These are phyloP conservation scores for Cercophora sp. DNA, from an alignment of 495 filamentous ascomycete genomes.

Conservation along the genomic window DNA sequence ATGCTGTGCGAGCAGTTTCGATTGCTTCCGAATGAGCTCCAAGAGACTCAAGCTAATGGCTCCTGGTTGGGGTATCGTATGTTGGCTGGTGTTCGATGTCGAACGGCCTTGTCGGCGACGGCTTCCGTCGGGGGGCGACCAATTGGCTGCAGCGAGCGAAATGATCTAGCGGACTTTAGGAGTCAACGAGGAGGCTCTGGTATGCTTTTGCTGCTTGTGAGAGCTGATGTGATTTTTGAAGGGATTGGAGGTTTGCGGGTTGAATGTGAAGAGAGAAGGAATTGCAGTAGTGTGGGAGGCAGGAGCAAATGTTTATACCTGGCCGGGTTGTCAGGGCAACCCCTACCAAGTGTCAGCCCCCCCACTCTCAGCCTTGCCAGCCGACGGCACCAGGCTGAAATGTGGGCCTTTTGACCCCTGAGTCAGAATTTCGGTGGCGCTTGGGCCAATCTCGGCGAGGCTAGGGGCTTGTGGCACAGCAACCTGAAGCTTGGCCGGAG, in stretches of 20 bases:
- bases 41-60: constrained; percentile 64
- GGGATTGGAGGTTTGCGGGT: constrained; percentile 22
- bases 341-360: background rate
- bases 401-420: no score
- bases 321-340: constrained; percentile 16
- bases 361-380: background rate
- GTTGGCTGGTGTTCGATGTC: constrained; percentile 46
- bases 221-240: constrained; percentile 14
- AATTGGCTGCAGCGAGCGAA: constrained; percentile 36
- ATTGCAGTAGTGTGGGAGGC: constrained; percentile 10
- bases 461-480: no score
- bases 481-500: no score
- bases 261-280: constrained; percentile 17
- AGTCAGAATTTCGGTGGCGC: background rate
- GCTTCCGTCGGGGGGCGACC: constrained; percentile 46
- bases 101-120: constrained; percentile 33
- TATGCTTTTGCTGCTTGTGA: constrained; percentile 28
- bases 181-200: no score
- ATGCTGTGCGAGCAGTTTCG: constrained; percentile 25
- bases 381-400: no score
- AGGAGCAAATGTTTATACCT: constrained; percentile 19
- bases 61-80: constrained; percentile 56
- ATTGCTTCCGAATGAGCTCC: constrained; percentile 50
- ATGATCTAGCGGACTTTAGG: constrained; percentile 41
- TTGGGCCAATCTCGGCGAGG: no score